phyloP scores from a whole-genome alignment of 176 grass and related monocot genomes.

The Oryza officinalis region DNA sequence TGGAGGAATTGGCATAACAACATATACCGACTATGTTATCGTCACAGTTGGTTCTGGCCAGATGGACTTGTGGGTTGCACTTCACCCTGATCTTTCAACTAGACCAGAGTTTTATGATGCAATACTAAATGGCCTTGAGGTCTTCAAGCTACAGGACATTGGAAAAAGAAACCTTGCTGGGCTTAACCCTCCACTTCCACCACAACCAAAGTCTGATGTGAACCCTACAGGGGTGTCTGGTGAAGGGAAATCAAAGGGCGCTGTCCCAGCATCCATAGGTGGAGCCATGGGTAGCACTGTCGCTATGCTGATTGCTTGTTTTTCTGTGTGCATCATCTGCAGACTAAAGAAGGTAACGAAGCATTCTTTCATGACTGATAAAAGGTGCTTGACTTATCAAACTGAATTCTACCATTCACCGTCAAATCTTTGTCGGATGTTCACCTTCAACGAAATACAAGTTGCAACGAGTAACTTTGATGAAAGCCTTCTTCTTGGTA shows the following conservation, averaged over 20 bases:
- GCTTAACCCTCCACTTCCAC: no score
- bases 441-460: constrained; percentile 63
- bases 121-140: no score
- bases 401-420: constrained; percentile 37
- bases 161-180: no score
- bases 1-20: no score
- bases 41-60: no score
- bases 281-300: constrained; percentile 36
- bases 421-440: constrained; percentile 41
- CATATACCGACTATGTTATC: no score
- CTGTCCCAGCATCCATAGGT: neutral
- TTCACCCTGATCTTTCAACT: no score
- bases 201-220: neutral
- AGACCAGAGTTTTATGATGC: no score
- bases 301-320: constrained; percentile 14
- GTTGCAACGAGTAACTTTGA: constrained; percentile 59
- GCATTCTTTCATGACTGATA: constrained; percentile 12
- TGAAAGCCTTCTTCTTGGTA: constrained; percentile 54
- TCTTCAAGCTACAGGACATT: no score
- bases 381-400: constrained; percentile 41
- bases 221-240: neutral
- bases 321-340: constrained; percentile 36
- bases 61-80: no score
- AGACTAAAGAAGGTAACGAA: constrained; percentile 44
- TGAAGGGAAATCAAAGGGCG: neutral